Evolutionary conservation across 352 stramenopile genomes (phyloP).

Genomic region (Peronospora belbahrii): DNA sequence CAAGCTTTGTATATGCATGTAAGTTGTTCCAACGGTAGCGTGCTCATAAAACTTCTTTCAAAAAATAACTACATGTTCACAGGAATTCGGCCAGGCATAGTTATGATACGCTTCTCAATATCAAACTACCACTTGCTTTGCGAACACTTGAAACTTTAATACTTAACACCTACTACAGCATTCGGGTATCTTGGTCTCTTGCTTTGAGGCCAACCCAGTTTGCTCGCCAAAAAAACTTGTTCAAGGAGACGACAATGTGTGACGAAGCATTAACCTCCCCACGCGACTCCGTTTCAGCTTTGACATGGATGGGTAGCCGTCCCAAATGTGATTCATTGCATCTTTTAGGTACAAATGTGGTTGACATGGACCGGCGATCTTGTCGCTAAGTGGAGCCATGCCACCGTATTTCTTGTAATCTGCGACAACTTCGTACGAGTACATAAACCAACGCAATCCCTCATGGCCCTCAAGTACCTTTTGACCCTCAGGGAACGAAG

Average conservation of each 20-base stretch:
- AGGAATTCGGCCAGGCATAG: too few species aligned
- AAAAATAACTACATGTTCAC: too few species aligned
- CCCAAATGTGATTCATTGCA: slow-evolving; percentile 17
- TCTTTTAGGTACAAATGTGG: slow-evolving; percentile 23
- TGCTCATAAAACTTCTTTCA: too few species aligned
- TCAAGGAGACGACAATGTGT: background rate
- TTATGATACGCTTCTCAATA: too few species aligned
- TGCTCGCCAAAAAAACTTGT: too few species aligned
- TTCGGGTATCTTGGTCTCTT: too few species aligned
- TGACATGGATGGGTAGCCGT: slow-evolving; percentile 16
- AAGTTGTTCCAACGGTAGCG: too few species aligned
- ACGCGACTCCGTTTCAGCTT: slow-evolving; percentile 23
- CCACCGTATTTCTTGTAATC: slow-evolving; percentile 15
- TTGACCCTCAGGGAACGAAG: slow-evolving; percentile 15
- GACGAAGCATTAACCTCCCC: slow-evolving; percentile 16
- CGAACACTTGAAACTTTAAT: too few species aligned
- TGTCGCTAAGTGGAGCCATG: slow-evolving; percentile 17
- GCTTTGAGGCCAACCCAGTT: too few species aligned
- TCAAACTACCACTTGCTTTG: too few species aligned
- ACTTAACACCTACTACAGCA: too few species aligned
- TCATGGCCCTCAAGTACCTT: slow-evolving; percentile 23
- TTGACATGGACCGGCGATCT: slow-evolving; percentile 28
- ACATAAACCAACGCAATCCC: slow-evolving; percentile 28
- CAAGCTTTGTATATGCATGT: too few species aligned
- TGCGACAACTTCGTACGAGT: slow-evolving; percentile 23